A percentile compares a stretch with the other conserved stretches of the same genome.
These are phyloP conservation scores for Apiospora kogelbergensis DNA, from an alignment of 2,329 filamentous ascomycete species.

Conservation along the genomic window DNA sequence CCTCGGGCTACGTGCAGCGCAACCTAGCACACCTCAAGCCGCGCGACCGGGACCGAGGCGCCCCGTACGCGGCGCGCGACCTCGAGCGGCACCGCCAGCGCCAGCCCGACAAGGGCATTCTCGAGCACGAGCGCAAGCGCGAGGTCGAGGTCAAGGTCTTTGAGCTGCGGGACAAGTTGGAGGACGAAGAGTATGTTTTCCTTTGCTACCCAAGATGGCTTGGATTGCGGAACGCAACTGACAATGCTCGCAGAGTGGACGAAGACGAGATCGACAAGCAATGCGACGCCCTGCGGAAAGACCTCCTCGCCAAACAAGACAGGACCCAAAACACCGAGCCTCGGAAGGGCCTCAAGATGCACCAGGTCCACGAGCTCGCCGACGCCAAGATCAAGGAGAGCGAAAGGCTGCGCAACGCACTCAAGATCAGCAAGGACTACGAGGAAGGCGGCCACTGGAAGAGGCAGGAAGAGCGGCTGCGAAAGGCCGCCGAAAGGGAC, in stretches of 20 bases:
- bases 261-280: conserved; percentile 88
- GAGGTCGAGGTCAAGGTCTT: conserved; percentile 93
- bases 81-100: conserved; percentile 69
- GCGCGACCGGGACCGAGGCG: conserved; percentile 74
- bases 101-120: conserved; percentile 86
- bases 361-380: conserved; percentile 95
- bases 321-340: conserved; percentile 35
- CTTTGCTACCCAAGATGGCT: not conserved
- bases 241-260: conserved; percentile 55
- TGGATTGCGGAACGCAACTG: not conserved
- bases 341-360: conserved; percentile 71
- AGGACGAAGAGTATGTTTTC: conserved; percentile 73
- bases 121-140: conserved; percentile 90
- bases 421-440: conserved; percentile 84
- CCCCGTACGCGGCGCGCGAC: conserved; percentile 72
- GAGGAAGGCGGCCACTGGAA: conserved; percentile 86
- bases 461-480: conserved; percentile 72
- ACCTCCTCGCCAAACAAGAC: conserved; percentile 54
- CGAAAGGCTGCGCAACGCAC: conserved; percentile 79
- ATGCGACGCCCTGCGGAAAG: conserved; percentile 65
- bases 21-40: conserved; percentile 87
- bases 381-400: conserved; percentile 96
- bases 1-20: conserved; percentile 95
- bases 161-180: conserved; percentile 84
- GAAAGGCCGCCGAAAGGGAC: conserved; percentile 43